A percentile compares a stretch with the other conserved stretches of the same genome.
phyloP scores from a whole-genome alignment of 2,329 filamentous ascomycete genomes.

The Aspergillus fructus region DNA sequence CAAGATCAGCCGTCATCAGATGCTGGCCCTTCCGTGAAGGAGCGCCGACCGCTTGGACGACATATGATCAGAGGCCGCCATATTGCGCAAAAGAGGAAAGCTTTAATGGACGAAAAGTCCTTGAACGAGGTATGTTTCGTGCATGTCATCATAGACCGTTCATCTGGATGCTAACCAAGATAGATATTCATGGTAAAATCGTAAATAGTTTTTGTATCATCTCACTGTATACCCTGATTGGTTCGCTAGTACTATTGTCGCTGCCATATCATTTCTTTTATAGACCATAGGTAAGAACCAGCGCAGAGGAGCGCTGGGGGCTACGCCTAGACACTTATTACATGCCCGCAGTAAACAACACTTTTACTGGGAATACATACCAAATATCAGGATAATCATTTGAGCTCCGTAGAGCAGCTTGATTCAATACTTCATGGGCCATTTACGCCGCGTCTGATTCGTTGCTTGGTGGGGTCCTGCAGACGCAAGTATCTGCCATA shows the following conservation, averaged over 20 bases:
- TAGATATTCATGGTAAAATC: conserved; percentile 41
- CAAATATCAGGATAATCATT: neutral
- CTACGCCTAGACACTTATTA: neutral
- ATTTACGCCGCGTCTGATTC: neutral
- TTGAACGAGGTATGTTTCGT: conserved; percentile 72
- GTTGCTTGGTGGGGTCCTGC: no score
- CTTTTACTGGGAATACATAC: neutral
- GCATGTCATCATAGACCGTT: neutral
- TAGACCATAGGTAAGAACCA: neutral
- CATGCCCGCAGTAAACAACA: neutral
- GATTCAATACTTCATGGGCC: neutral
- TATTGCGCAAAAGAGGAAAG: conserved; percentile 84
- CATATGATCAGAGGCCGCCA: conserved; percentile 76
- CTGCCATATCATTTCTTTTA: neutral
- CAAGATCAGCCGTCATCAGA: conserved; percentile 45
- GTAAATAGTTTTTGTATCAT: conserved; percentile 5
- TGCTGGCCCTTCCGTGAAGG: conserved; percentile 50
- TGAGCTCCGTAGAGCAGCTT: neutral
- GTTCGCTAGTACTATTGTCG: neutral
- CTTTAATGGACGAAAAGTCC: conserved; percentile 75
- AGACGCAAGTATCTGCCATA: neutral
- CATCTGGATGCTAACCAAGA: conserved; percentile 15
- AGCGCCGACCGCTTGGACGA: conserved; percentile 54
- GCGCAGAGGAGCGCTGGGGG: neutral
- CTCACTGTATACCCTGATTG: conserved; percentile 1